A percentile compares a stretch with the other conserved stretches of the same genome.
Conservation (phyloP, 2,329 filamentous ascomycete genomes). For the Trichoderma atroviride region DNA sequence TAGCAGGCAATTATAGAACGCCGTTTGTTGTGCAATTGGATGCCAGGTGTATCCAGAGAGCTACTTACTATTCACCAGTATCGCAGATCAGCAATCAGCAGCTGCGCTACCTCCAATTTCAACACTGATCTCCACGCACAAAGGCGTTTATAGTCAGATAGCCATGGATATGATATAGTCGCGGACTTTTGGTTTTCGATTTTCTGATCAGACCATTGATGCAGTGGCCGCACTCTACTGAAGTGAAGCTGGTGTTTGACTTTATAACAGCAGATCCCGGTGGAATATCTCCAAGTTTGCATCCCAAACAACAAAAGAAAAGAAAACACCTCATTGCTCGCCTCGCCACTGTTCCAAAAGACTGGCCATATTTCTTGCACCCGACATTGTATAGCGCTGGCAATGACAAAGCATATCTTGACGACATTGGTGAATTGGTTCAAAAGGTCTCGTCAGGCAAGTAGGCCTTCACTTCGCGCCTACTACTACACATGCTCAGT, state of each 20-base stretch:
- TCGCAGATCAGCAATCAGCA: not conserved
- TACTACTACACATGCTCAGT: not conserved
- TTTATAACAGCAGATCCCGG: not conserved
- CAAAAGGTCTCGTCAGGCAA: not conserved
- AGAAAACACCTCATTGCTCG: not conserved
- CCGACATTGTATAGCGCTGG: not conserved
- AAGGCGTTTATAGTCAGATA: not conserved
- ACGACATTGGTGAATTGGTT: not conserved
- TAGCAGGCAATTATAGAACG: not conserved
- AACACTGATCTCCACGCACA: not conserved
- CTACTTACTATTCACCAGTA: not conserved
- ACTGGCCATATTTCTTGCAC: not conserved
- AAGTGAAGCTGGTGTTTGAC: not conserved
- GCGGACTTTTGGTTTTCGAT: too few relatives aligned
- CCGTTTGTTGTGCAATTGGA: not conserved
- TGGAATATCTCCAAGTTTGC: not conserved
- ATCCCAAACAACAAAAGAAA: not conserved
- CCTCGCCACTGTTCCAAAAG: not conserved
- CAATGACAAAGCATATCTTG: not conserved
- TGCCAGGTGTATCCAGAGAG: not conserved
- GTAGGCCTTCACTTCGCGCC: not conserved
- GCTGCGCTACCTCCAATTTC: too few relatives aligned
- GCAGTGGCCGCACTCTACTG: not conserved
- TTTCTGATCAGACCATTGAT: not conserved
- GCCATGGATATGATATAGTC: not conserved